Base-by-base conservation (phyloP, 2,329 filamentous ascomycete genomes). In the Sclerotinia trifoliorum region DNA sequence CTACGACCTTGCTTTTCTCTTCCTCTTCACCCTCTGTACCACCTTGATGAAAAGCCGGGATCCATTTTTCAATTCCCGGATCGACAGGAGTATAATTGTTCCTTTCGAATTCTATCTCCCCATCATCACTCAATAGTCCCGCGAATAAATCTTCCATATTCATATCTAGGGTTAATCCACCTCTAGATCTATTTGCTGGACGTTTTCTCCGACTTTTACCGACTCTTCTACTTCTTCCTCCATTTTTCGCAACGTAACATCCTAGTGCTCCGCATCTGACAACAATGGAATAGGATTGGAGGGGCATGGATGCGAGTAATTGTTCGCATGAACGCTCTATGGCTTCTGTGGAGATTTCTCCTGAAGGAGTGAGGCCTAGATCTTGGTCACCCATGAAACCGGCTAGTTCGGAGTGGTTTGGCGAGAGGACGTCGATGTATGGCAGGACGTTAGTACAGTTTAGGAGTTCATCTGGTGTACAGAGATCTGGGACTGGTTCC, bases 401-500 rank as follows among this genome's bases (percentile, higher is more conserved):
- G 7, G 90, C 92, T n/a, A 99, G 84, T 78, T 99, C 95, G 32
- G 89, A 82, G 77, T 96, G 92, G 77, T 99, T 99, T 0, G 95
- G 95, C 71, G 85, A 88, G 78, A 86, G 87, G 67, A 90, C 80
- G 72, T 90, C 87, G 67, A 90, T 81, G 21, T 88, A 78, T 0
- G 85, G 85, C 17, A 89, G 80, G 15, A 84, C 84, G 72, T 89
- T 88, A 62, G 86, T 89, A 77, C 84, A 87, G 75, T 88, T 88
- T 15, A 89, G 81, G 39, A 89, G 80, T 76, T 90, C 84, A 54
- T 88, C 86, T 0, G 92, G 88, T 0, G 86, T 89, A 78, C 94
- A 97, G 1, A 92, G 84, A 78, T 97, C 93, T 1, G 95, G 95
- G 1, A 97, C 91, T 0, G 95, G 95, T 78, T 99, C 95, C 94